Evolutionary conservation across 208 protist genomes (phyloP).

Genomic region (Borovskyia barvae): DNA sequence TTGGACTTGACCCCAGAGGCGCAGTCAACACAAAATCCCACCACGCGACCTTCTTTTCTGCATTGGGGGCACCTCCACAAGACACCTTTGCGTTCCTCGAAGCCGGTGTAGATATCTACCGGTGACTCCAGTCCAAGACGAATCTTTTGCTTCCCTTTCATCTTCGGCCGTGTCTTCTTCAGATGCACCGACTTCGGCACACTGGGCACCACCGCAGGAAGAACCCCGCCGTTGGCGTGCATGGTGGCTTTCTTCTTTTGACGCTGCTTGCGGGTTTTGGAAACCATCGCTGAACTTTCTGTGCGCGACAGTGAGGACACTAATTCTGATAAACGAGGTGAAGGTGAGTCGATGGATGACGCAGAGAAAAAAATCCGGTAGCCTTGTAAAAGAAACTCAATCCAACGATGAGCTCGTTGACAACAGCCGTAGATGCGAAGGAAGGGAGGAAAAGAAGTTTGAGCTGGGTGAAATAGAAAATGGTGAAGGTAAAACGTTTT

Average conservation of each 20-base stretch:
- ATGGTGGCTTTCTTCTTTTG: conserved; percentile 77
- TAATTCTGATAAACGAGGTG: neutral
- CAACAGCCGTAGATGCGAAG: neutral
- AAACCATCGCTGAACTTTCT: conserved; percentile 72
- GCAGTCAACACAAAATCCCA: conserved; percentile 88
- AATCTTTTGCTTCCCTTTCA: conserved; percentile 92
- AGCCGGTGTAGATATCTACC: conserved; percentile 83
- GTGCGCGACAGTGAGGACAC: conserved; percentile 3
- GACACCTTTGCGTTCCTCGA: conserved; percentile 83
- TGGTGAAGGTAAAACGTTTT: no score
- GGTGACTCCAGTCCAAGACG: conserved; percentile 81
- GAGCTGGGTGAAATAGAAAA: neutral
- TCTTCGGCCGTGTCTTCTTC: conserved; percentile 86
- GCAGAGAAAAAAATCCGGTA: neutral
- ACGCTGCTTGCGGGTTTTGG: conserved; percentile 84
- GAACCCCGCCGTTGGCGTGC: conserved; percentile 59
- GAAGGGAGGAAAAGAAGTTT: neutral
- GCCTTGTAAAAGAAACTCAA: neutral
- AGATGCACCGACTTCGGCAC: conserved; percentile 79
- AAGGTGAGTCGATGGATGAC: neutral
- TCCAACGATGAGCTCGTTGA: neutral
- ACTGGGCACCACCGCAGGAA: conserved; percentile 60
- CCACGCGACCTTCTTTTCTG: conserved; percentile 58
- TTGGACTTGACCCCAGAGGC: conserved; percentile 65
- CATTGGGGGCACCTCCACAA: conserved; percentile 80